A percentile compares a stretch with the other conserved stretches of the same genome.
Evolutionary conservation across 129 eudicot species (phyloP).

Genomic region (Oenanthe sinensis): DNA sequence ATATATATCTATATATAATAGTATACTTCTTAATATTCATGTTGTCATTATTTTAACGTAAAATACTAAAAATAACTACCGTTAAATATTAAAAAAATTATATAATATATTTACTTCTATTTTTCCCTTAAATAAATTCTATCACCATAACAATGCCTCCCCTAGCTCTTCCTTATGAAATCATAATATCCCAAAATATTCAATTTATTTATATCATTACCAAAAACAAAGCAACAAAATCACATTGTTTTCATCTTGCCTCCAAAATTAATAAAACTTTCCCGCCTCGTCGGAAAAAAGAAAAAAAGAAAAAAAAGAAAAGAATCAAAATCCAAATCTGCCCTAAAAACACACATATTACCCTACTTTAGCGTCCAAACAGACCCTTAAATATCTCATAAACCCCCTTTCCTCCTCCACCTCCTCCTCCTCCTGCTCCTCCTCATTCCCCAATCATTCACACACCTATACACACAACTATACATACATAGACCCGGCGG

Average conservation of each 20-base stretch:
- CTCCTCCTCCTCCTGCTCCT: too few relatives aligned
- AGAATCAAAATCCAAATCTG: background rate
- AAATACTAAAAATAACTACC: too few relatives aligned
- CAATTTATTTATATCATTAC: too few relatives aligned
- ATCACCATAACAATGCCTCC: too few relatives aligned
- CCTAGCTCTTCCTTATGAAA: too few relatives aligned
- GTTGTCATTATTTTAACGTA: too few relatives aligned
- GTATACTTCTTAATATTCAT: too few relatives aligned
- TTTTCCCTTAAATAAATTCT: too few relatives aligned
- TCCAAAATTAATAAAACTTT: background rate
- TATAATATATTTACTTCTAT: too few relatives aligned
- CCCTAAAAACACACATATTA: background rate
- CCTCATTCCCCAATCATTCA: background rate
- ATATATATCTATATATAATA: too few relatives aligned
- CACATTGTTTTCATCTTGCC: background rate
- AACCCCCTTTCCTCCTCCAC: background rate
- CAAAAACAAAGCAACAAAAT: background rate
- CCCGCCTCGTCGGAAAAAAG: background rate
- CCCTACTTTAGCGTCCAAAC: conserved; percentile 17
- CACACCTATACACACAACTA: background rate
- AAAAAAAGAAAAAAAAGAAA: background rate
- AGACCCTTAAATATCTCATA: conserved; percentile 13
- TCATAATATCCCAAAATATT: too few relatives aligned
- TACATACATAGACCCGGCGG: background rate
- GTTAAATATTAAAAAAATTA: too few relatives aligned